These are phyloP conservation scores for Colletotrichum truncatum DNA, from an alignment of 2,329 filamentous ascomycete genomes.

Conservation along the genomic window DNA sequence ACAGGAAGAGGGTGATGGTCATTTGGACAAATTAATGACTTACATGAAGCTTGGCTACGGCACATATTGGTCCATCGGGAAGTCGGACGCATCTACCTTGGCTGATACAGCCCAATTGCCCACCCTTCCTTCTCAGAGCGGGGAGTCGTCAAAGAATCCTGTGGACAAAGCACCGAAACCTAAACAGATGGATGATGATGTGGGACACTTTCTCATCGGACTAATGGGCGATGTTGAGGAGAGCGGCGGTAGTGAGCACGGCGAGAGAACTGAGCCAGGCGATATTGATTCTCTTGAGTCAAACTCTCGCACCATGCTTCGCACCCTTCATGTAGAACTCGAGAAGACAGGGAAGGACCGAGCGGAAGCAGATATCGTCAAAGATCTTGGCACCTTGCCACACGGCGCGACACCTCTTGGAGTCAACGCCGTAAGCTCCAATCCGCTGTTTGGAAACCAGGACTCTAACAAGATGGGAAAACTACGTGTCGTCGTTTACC, in stretches of 20 bases:
- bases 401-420: conserved; percentile 27
- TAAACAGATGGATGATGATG: conserved; percentile 27
- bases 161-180: conserved; percentile 3
- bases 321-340: conserved; percentile 75
- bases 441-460: conserved; percentile 51
- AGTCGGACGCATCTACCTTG: conserved; percentile 17
- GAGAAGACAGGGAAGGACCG: conserved; percentile 50
- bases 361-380: conserved; percentile 54
- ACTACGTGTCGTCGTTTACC: conserved; percentile 77
- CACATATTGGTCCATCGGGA: conserved; percentile 66
- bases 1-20: conserved; percentile 44
- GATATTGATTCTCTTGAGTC: conserved; percentile 42
- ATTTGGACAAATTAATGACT: conserved; percentile 65
- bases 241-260: conserved; percentile 39
- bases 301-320: conserved; percentile 67
- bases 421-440: conserved; percentile 24
- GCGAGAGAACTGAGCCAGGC: conserved; percentile 41
- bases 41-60: conserved; percentile 75
- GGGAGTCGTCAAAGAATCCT: neutral
- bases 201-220: conserved; percentile 71
- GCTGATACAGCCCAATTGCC: neutral
- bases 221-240: conserved; percentile 72
- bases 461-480: conserved; percentile 64
- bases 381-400: conserved; percentile 47
- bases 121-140: neutral